Base-by-base conservation (phyloP, 2,329 filamentous ascomycete genomes). In the Teratosphaeria nubilosa region DNA sequence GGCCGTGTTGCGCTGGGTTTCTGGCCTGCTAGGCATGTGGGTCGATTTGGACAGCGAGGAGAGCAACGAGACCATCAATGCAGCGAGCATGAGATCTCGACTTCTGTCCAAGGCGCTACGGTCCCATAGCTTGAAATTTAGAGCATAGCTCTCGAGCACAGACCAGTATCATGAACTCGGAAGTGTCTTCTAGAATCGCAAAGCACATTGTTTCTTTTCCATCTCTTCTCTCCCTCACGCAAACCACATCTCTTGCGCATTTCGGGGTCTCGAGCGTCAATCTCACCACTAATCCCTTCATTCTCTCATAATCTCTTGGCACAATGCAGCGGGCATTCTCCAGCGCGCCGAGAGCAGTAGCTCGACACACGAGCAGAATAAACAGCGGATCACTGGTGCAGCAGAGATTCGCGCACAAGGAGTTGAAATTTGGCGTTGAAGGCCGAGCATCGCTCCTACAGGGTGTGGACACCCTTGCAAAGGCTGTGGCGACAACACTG, bases 361-460 rank as follows among this genome's bases (percentile, higher is more conserved):
- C 86, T 80, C 85, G 92, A 69, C 87, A 85, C 65, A 83, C 87
- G 63, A 77, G 80, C 65, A 73, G 74, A 66, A 70, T 76, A 62
- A 67, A 71, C 58, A 75, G 78, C 66, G 76, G 74, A 70, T 75
- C 80, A 74, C 80, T 90, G 68, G 90, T 95, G 77, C 92, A 97
- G 80, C 85, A 95, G 76, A 85, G 94, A 74, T 99, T 95, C 75
- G 90, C 92, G 66, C 92, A 97, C 84, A 97, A 97, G 90, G 94
- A 99, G 76, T 84, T 99, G 74, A 97, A 96, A 81, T 99, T 99
- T 67, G 94, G 94, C 72, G 92, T 97, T 64, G 94, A 99, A 75
- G 94, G 81, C 69, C 87, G 94, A 74, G 91, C 91, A 70, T 76
- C 90, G 68, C 86, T 99, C 63, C 84, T 99, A 66, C 86, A 86